Evolutionary conservation across 2,329 filamentous ascomycete species (phyloP).

Genomic region (Sordariomycetes sp.): DNA sequence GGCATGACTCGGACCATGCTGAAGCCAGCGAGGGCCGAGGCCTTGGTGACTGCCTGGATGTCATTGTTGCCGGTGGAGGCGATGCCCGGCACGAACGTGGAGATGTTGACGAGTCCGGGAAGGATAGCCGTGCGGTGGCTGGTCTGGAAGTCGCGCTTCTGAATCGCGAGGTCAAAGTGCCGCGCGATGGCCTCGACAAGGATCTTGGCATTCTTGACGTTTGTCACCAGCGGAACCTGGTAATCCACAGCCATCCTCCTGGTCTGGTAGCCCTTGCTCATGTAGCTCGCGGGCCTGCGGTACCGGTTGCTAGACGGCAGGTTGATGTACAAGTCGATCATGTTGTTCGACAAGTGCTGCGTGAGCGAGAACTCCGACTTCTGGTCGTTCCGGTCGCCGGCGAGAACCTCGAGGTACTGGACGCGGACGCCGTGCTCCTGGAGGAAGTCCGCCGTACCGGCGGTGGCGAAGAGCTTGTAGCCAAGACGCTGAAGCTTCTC

Average conservation of each 20-base stretch:
- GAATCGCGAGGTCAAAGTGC: constrained; percentile 75
- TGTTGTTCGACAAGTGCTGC: constrained; percentile 92
- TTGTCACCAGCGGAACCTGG: constrained; percentile 93
- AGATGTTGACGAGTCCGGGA: constrained; percentile 67
- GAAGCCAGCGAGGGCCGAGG: constrained; percentile 65
- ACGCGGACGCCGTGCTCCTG: constrained; percentile 86
- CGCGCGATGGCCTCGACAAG: constrained; percentile 88
- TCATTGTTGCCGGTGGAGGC: constrained; percentile 54
- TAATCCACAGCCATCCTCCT: constrained; percentile 96
- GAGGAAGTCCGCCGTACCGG: constrained; percentile 92
- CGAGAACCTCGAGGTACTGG: constrained; percentile 85
- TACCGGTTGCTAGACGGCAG: constrained; percentile 98
- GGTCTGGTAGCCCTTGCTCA: constrained; percentile 95
- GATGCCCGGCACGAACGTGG: constrained; percentile 69
- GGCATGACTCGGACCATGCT: constrained; percentile 75
- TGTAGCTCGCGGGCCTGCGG: constrained; percentile 92
- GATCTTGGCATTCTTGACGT: constrained; percentile 98
- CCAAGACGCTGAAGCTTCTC: constrained; percentile 81
- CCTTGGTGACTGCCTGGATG: constrained; percentile 59
- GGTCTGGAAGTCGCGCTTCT: constrained; percentile 80
- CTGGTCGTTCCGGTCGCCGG: constrained; percentile 68
- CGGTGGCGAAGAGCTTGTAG: constrained; percentile 92
- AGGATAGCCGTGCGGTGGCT: constrained; percentile 69
- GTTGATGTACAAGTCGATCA: constrained; percentile 98
- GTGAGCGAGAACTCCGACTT: constrained; percentile 95